Evolutionary conservation across 768 basidiomycete species (phyloP).

Genomic region (Auriculariales sp.): DNA sequence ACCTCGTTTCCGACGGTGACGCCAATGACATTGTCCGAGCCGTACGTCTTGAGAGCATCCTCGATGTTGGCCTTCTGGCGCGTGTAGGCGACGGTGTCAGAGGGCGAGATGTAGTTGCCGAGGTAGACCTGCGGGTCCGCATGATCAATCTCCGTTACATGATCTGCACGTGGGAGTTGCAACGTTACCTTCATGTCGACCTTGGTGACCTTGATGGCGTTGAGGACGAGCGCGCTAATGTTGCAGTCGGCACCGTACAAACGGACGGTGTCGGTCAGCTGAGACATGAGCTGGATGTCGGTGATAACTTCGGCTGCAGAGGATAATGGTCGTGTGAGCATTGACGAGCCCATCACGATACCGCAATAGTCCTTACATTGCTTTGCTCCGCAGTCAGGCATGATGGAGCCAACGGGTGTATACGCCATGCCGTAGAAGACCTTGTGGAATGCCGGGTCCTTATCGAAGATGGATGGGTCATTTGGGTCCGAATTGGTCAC

Average conservation of each 20-base stretch:
- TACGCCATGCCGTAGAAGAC: constrained; percentile 82
- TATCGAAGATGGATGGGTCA: constrained; percentile 68
- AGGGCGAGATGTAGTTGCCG: constrained; percentile 49
- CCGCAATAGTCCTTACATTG: constrained; percentile 15
- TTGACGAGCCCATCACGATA: not conserved
- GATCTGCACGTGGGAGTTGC: no score
- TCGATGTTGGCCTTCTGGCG: constrained; percentile 60
- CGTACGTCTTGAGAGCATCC: constrained; percentile 60
- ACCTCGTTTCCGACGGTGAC: constrained; percentile 64
- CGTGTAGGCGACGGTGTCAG: constrained; percentile 55
- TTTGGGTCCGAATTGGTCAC: constrained; percentile 25
- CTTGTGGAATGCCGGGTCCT: constrained; percentile 52
- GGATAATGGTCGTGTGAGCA: not conserved
- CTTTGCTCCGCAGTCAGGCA: constrained; percentile 52
- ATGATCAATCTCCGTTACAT: no score
- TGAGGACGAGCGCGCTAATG: constrained; percentile 35
- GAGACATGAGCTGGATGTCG: constrained; percentile 73
- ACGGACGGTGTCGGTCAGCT: constrained; percentile 56
- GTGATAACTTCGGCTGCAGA: constrained; percentile 39
- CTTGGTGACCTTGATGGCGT: constrained; percentile 83
- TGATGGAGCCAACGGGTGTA: constrained; percentile 59
- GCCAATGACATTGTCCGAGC: constrained; percentile 59
- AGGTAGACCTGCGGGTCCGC: constrained; percentile 63
- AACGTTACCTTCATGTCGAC: no score
- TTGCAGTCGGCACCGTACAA: constrained; percentile 16